These are phyloP conservation scores for maize (Zea mays) DNA, from an alignment of 176 grass and related monocot species.

Conservation along the genomic window DNA sequence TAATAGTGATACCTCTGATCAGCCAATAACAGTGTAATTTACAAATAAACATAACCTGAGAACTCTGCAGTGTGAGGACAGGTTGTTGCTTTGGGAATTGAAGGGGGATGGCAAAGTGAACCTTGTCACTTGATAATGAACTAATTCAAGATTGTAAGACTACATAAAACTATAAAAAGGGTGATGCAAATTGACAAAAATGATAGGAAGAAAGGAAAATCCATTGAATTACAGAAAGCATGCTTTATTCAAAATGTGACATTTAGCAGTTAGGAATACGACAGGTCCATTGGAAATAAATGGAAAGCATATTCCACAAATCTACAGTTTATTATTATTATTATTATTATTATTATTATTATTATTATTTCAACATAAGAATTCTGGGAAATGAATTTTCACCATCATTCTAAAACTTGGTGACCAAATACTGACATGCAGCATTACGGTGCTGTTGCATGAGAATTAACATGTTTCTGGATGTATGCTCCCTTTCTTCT, in stretches of 20 bases:
- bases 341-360: too few species aligned
- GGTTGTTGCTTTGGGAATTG: conserved; percentile 90
- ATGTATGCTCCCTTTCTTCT: neutral
- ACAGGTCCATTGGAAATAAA: conserved; percentile 16
- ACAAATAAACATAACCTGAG: conserved; percentile 58
- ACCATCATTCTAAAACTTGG: neutral
- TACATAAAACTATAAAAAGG: conserved; percentile 18
- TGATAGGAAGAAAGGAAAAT: neutral
- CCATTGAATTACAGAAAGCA: conserved; percentile 11
- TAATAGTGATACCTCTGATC: conserved; percentile 2
- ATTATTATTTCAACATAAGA: too few species aligned
- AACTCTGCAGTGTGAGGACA: conserved; percentile 67
- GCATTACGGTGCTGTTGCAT: neutral
- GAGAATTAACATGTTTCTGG: neutral
- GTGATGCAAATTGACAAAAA: conserved; percentile 12
- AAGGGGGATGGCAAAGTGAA: conserved; percentile 87
- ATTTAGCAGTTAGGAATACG: neutral
- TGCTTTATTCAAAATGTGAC: neutral
- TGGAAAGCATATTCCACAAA: neutral
- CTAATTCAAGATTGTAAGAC: conserved; percentile 15
- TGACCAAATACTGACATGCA: neutral
- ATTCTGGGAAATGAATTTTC: too few species aligned
- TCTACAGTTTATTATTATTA: too few species aligned
- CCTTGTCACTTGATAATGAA: conserved; percentile 29
- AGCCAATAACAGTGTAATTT: conserved; percentile 22